Conservation (phyloP, 345 rosid species). For the Corymbia maculata region DNA sequence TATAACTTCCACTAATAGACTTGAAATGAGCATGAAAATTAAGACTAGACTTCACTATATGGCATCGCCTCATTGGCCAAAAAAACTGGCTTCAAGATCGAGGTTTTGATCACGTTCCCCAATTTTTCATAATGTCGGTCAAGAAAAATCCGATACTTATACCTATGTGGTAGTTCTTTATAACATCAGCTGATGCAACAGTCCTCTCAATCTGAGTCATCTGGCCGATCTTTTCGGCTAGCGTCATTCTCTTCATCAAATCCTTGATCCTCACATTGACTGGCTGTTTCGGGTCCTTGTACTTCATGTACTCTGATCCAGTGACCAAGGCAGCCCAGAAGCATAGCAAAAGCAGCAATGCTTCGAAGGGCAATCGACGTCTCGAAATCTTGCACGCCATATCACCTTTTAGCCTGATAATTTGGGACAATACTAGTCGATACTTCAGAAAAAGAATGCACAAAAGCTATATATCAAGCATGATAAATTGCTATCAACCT, state of each 20-base stretch:
- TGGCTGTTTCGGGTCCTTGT: constrained; percentile 68
- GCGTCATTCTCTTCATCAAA: constrained; percentile 69
- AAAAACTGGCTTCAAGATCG: background rate
- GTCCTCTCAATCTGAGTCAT: constrained; percentile 84
- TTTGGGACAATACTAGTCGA: background rate
- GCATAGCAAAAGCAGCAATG: constrained; percentile 15
- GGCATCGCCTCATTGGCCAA: background rate
- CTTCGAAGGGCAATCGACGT: background rate
- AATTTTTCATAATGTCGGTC: background rate
- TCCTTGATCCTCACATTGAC: constrained; percentile 46
- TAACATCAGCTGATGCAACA: constrained; percentile 55
- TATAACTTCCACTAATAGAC: background rate
- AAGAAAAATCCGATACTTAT: background rate
- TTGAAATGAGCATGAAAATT: background rate
- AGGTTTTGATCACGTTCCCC: background rate
- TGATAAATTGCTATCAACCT: background rate
- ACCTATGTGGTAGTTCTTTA: constrained; percentile 52
- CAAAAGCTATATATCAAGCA: background rate
- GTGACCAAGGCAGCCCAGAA: constrained; percentile 7
- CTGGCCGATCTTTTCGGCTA: constrained; percentile 85
- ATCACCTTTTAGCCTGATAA: background rate
- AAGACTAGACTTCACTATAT: background rate
- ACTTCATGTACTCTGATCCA: constrained; percentile 29
- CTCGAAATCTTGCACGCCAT: background rate
- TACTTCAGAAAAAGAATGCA: background rate